These are phyloP conservation scores for Aristolochia contorta DNA, from an alignment of 164 flowering plant species.

Conservation along the genomic window DNA sequence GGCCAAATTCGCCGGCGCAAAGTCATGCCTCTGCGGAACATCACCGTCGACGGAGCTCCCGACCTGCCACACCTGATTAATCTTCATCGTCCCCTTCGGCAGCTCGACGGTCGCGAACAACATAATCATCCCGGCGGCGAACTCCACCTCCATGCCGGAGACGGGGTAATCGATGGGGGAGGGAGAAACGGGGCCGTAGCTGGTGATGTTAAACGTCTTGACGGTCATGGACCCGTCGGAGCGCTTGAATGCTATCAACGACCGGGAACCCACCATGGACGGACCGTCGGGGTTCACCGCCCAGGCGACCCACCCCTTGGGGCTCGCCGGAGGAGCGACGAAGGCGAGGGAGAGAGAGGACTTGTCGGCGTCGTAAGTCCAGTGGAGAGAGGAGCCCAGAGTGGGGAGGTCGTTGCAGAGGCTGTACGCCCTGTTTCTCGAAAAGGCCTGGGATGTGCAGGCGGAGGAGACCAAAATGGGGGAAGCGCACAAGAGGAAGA, in stretches of 20 bases:
- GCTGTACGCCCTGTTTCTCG: constrained; percentile 15
- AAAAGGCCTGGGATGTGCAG: constrained; percentile 30
- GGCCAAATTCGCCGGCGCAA: constrained; percentile 30
- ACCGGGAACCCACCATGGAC: constrained; percentile 43
- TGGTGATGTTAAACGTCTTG: constrained; percentile 22
- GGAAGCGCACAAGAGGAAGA: neutral
- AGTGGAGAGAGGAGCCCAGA: constrained; percentile 41
- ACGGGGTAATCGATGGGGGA: constrained; percentile 25
- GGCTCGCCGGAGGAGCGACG: constrained; percentile 23
- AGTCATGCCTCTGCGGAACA: constrained; percentile 31
- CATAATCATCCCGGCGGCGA: constrained; percentile 21
- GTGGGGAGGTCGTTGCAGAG: constrained; percentile 39
- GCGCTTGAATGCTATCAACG: constrained; percentile 28
- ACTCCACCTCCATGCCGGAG: constrained; percentile 20
- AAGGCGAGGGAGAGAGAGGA: constrained; percentile 39
- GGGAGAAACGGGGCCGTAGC: constrained; percentile 16
- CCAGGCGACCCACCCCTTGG: constrained; percentile 52
- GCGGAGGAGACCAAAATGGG: constrained; percentile 6
- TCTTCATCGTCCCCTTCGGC: constrained; percentile 16
- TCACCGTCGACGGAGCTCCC: constrained; percentile 34
- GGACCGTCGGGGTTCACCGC: constrained; percentile 41
- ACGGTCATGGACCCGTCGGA: constrained; percentile 26
- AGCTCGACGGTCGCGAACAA: constrained; percentile 38
- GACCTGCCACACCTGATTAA: constrained; percentile 89
- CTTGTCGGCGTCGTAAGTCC: constrained; percentile 24